These are phyloP conservation scores for Mycena belliarum DNA, from an alignment of 768 basidiomycete genomes.

Conservation along the genomic window DNA sequence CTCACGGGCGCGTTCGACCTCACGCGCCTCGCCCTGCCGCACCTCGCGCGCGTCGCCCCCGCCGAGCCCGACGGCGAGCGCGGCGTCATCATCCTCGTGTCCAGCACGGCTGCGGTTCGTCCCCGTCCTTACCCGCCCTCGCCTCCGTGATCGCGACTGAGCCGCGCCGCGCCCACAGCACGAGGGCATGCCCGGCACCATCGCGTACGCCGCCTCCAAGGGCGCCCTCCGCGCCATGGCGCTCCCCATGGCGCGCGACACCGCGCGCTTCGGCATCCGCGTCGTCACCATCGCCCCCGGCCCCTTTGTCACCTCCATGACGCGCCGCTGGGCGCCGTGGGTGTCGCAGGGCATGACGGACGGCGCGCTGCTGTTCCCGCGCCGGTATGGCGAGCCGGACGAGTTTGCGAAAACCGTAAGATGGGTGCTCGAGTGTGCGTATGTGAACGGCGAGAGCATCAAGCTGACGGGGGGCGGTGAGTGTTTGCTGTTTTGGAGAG, in stretches of 20 bases:
- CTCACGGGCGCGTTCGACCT: constrained; percentile 42
- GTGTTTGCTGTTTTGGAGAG: neutral
- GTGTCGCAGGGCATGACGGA: constrained; percentile 23
- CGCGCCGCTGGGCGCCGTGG: constrained; percentile 10
- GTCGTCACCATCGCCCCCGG: constrained; percentile 42
- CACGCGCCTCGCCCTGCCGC: constrained; percentile 34
- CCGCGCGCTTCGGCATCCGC: constrained; percentile 35
- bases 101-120: constrained; percentile 35
- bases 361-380: constrained; percentile 33
- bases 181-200: constrained; percentile 41
- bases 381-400: constrained; percentile 31
- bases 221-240: constrained; percentile 40
- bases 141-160: neutral
- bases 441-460: constrained; percentile 35
- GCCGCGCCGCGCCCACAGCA: constrained; percentile 27
- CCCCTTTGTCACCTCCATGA: constrained; percentile 38
- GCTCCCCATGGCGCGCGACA: constrained; percentile 42
- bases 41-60: constrained; percentile 31
- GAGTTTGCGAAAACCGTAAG: constrained; percentile 36
- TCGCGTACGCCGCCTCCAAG: constrained; percentile 40
- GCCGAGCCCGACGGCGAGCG: constrained; percentile 34
- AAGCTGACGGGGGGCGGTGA: constrained; percentile 22
- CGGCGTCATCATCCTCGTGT: constrained; percentile 39
- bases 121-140: too few relatives aligned
- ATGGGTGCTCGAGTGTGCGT: constrained; percentile 33